phyloP scores from a whole-genome alignment of 305 asterid species.

The Fraxinus baroniana region DNA sequence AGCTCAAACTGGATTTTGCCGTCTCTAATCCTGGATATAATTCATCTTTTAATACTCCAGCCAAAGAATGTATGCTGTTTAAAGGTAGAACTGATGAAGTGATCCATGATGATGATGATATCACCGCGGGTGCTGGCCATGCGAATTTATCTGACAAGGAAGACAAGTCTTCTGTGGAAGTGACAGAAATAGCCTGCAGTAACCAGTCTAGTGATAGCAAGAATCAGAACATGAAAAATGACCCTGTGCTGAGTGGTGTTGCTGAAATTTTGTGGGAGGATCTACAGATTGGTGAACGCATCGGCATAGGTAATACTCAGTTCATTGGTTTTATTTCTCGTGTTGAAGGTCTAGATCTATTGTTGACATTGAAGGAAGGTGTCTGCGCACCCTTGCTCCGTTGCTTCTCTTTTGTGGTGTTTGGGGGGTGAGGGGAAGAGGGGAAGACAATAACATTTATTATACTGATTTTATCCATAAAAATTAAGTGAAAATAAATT shows the following conservation, averaged over 20 bases:
- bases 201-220: slow-evolving; percentile 41
- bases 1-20: slow-evolving; percentile 31
- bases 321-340: slow-evolving; percentile 14
- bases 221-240: slow-evolving; percentile 49
- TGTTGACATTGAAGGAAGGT: background rate
- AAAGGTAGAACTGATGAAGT: slow-evolving; percentile 33
- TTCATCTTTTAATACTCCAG: slow-evolving; percentile 33
- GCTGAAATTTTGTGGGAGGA: slow-evolving; percentile 96
- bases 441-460: background rate
- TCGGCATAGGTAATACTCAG: slow-evolving; percentile 80
- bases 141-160: slow-evolving; percentile 31
- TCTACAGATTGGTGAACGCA: slow-evolving; percentile 94
- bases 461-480: background rate
- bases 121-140: slow-evolving; percentile 23
- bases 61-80: slow-evolving; percentile 32
- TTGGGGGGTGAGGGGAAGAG: background rate
- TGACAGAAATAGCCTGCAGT: slow-evolving; percentile 33
- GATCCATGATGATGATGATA: slow-evolving; percentile 23
- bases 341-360: slow-evolving; percentile 17
- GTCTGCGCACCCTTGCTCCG: background rate
- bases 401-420: background rate
- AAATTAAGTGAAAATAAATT: background rate
- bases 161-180: slow-evolving; percentile 27
- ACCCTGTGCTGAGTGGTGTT: slow-evolving; percentile 66
- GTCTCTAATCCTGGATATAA: slow-evolving; percentile 26